Evolutionary conservation across 2,329 filamentous ascomycete genomes (phyloP), one percentile per base, ranked within the genome.

Genomic region (Aspergillus floridensis): DNA sequence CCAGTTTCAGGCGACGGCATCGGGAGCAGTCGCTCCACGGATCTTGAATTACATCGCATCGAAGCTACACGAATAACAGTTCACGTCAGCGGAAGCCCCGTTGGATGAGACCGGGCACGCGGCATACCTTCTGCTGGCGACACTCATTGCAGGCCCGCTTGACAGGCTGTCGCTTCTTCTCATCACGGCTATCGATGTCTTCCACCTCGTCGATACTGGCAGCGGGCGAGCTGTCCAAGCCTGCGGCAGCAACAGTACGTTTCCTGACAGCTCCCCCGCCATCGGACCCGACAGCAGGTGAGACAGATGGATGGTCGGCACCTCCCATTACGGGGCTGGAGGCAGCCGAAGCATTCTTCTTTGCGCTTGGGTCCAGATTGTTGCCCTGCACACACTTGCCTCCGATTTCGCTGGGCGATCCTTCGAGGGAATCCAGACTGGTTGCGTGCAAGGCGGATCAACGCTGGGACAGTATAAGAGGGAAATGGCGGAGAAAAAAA

Each of bases 71-170:
- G 52, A 49, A 6, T n/a, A 47, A 56, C 8, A 60, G 22, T 63
- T 59, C 59, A 63, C 54, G 1, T 31, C 35, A 56, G 24, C 26
- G 5, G 14, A 31, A 29, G 21, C 24, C 31, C 46, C 5, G 52
- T 32, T 50, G 19, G 19, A 52, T 6, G 7, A 10, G 8, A 16
- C 7, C 3, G 31, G 24, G 26, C 22, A 41, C n/a, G 16, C 10
- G 38, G 59, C 72, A 73, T 64, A 88, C 86, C 80, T 89, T 89
- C 69, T 89, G 86, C 73, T 89, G 87, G 53, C 86, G 80, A 72
- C 86, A 89, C 70, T 89, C 86, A 72, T 88, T 88, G 72, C 86
- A 89, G 21, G 86, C 86, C 68, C 86, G 80, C 76, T 88, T 86
- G 62, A 81, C 77, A 2, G 80, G 80, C 59, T 76, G 76, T 59